These are phyloP conservation scores for Mycogone perniciosa DNA, from an alignment of 2,329 filamentous ascomycete species.

Conservation along the genomic window DNA sequence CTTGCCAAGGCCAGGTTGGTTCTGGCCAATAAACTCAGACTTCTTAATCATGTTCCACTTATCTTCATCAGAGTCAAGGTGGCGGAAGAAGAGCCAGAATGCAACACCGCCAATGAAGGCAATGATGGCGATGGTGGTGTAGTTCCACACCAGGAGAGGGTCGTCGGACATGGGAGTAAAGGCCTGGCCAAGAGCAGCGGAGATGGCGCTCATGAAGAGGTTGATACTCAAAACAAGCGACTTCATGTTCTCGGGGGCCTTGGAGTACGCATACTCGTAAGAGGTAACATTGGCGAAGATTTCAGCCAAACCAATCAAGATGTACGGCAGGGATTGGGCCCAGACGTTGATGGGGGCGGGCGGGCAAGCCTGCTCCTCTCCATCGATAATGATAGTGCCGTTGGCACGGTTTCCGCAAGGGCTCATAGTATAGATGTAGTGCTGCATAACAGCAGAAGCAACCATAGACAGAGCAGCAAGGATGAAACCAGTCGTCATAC, in stretches of 20 bases:
- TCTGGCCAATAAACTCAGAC: conserved; percentile 36
- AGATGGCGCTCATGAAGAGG: conserved; percentile 65
- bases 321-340: conserved; percentile 47
- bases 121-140: conserved; percentile 55
- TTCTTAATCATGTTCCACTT: conserved; percentile 55
- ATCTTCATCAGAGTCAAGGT: conserved; percentile 63
- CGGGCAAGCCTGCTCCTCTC: conserved; percentile 39
- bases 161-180: conserved; percentile 56
- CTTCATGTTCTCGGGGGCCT: conserved; percentile 74
- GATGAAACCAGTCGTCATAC: conserved; percentile 65
- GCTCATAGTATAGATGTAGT: conserved; percentile 58
- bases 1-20: conserved; percentile 30
- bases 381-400: conserved; percentile 17
- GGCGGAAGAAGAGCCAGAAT: conserved; percentile 64
- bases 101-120: conserved; percentile 54
- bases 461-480: conserved; percentile 57
- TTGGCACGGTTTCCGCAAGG: conserved; percentile 53
- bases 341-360: conserved; percentile 60
- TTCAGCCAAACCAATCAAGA: conserved; percentile 46
- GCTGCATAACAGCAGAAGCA: conserved; percentile 49
- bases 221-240: conserved; percentile 66
- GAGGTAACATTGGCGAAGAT: conserved; percentile 52
- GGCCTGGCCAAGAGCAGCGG: conserved; percentile 64
- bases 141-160: conserved; percentile 67
- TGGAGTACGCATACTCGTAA: conserved; percentile 71